phyloP scores from a whole-genome alignment of 1,139 yeast species.

The Blastobotrys ciferrii region DNA sequence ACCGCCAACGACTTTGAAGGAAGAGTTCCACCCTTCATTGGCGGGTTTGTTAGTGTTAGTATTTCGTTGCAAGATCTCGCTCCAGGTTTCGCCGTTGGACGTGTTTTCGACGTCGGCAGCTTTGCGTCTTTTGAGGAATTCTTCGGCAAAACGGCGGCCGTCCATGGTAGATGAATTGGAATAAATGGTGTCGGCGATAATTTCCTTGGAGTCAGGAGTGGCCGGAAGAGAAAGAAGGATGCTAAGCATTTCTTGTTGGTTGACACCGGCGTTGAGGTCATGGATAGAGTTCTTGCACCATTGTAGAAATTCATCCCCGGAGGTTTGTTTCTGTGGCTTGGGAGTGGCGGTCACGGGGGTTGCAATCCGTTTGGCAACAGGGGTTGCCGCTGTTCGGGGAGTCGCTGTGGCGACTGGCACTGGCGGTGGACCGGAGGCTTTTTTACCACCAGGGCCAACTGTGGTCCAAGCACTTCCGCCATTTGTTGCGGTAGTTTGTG shows the following conservation, averaged over 20 bases:
- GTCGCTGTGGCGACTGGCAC: slow-evolving; percentile 20
- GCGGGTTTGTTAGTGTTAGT: slow-evolving; percentile 53
- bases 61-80: slow-evolving; percentile 63
- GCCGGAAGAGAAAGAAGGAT: slow-evolving; percentile 79
- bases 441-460: slow-evolving; percentile 36
- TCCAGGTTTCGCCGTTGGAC: slow-evolving; percentile 36
- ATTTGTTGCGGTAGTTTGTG: slow-evolving; percentile 8
- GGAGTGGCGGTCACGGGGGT: slow-evolving; percentile 19
- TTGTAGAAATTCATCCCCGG: slow-evolving; percentile 60
- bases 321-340: slow-evolving; percentile 20
- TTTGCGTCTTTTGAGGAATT: slow-evolving; percentile 75
- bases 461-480: slow-evolving; percentile 40
- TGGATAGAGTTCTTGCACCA: slow-evolving; percentile 81
- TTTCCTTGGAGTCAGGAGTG: slow-evolving; percentile 69
- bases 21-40: slow-evolving; percentile 72
- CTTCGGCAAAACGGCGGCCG: slow-evolving; percentile 90
- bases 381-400: slow-evolving; percentile 45
- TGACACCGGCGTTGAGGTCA: slow-evolving; percentile 69
- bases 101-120: slow-evolving; percentile 51
- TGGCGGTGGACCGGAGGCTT: slow-evolving; percentile 26
- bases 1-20: slow-evolving; percentile 65
- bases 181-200: slow-evolving; percentile 89
- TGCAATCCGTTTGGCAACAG: slow-evolving; percentile 29
- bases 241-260: slow-evolving; percentile 61
- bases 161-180: slow-evolving; percentile 90